Conservation (phyloP, 306 rosid genomes). For the Arachis stenosperma region DNA sequence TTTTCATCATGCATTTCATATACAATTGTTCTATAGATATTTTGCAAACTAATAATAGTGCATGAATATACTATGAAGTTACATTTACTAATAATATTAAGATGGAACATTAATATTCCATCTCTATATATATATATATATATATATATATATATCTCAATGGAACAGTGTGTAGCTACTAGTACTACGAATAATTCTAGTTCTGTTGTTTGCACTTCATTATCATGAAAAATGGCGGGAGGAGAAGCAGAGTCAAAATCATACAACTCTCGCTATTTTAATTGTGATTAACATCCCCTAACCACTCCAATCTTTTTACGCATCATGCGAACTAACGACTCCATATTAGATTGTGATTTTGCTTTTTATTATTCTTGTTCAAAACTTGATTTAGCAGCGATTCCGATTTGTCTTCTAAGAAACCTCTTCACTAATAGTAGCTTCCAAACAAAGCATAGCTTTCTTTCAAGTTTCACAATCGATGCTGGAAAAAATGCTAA, state of each 20-base stretch:
- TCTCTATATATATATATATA: no score
- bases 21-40: no score
- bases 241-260: background rate
- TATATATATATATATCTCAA: no score
- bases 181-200: background rate
- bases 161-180: no score
- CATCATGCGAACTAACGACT: background rate
- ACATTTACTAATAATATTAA: background rate
- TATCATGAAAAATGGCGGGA: background rate
- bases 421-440: background rate
- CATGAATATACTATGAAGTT: background rate
- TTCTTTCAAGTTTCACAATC: slow-evolving; percentile 5
- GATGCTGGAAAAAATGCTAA: background rate
- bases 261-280: background rate
- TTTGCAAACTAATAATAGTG: no score
- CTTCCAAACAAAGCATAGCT: slow-evolving; percentile 8
- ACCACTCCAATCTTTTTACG: background rate
- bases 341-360: background rate
- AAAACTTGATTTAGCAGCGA: background rate
- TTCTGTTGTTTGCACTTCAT: background rate
- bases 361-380: background rate
- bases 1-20: no score
- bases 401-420: background rate
- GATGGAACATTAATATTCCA: background rate
- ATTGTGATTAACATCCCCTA: slow-evolving; percentile 6